Conservation (phyloP, 2,329 filamentous ascomycete species). For the Penicillium freii region DNA sequence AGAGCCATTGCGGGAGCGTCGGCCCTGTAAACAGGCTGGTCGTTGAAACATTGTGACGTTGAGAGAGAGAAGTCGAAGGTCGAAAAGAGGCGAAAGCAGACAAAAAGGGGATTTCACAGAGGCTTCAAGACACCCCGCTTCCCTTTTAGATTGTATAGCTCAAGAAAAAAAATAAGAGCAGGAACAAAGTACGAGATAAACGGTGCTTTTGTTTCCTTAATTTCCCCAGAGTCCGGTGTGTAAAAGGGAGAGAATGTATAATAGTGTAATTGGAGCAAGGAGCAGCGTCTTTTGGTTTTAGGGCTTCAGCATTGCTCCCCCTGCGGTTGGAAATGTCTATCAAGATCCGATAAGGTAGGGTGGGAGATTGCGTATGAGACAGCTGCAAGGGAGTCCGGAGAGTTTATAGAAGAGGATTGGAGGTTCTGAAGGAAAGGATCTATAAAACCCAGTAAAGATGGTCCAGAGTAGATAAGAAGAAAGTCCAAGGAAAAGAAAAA, state of each 20-base stretch:
- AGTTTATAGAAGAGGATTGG: background rate
- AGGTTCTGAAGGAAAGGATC: slow-evolving; percentile 20
- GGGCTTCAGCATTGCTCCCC: slow-evolving; percentile 30
- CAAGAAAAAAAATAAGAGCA: slow-evolving; percentile 9
- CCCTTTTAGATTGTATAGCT: slow-evolving; percentile 16
- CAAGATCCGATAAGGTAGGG: slow-evolving; percentile 20
- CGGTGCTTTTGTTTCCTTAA: slow-evolving; percentile 29
- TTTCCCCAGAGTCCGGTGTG: slow-evolving; percentile 26
- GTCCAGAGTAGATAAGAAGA: slow-evolving; percentile 13
- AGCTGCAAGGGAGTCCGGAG: slow-evolving; percentile 23
- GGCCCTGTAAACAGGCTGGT: slow-evolving; percentile 34
- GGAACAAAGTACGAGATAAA: slow-evolving; percentile 25
- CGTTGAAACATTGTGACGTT: slow-evolving; percentile 35
- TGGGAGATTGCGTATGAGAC: slow-evolving; percentile 21
- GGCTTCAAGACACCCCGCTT: slow-evolving; percentile 11
- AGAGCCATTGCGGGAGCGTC: slow-evolving; percentile 27
- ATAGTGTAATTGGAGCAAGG: slow-evolving; percentile 27
- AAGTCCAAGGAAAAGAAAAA: slow-evolving; percentile 12
- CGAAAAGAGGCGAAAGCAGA: background rate
- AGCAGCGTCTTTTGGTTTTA: slow-evolving; percentile 22
- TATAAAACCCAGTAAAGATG: slow-evolving; percentile 20
- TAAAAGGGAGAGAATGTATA: slow-evolving; percentile 34
- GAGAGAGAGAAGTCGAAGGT: background rate
- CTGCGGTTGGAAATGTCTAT: slow-evolving; percentile 22
- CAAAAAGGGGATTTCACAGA: background rate